These are phyloP conservation scores for Pseudocercospora fuligena DNA, from an alignment of 2,329 filamentous ascomycete genomes.

Conservation along the genomic window DNA sequence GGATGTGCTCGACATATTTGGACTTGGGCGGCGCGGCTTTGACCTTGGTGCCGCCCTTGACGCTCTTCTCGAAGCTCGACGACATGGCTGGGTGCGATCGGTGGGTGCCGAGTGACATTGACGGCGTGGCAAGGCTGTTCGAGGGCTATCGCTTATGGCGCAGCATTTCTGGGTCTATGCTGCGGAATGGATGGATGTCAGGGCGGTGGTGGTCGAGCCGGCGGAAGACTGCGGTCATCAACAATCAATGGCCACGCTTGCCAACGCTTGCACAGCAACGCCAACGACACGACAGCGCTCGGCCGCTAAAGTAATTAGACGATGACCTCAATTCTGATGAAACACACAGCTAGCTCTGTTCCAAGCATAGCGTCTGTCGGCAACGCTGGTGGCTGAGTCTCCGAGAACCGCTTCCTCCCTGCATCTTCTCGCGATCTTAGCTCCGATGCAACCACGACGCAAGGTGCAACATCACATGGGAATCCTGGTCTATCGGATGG, in stretches of 20 bases:
- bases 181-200: not conserved
- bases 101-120: conserved; percentile 23
- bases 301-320: not conserved
- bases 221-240: not conserved
- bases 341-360: not conserved
- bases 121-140: conserved; percentile 3
- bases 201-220: not conserved
- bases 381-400: not conserved
- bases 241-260: not conserved
- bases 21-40: conserved; percentile 93
- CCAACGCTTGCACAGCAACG: not conserved
- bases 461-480: not conserved
- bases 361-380: not conserved
- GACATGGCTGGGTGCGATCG: conserved; percentile 60
- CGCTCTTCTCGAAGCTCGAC: conserved; percentile 96
- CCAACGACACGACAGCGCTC: not conserved
- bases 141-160: not conserved
- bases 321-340: not conserved
- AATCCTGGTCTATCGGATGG: not conserved
- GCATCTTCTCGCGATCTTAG: not conserved
- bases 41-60: conserved; percentile 97
- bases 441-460: not conserved
- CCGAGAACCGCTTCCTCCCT: not conserved
- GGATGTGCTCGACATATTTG: conserved; percentile 98
- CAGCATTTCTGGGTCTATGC: not conserved